Base-by-base conservation (phyloP, 345 rosid species). In the Brassica incana region DNA sequence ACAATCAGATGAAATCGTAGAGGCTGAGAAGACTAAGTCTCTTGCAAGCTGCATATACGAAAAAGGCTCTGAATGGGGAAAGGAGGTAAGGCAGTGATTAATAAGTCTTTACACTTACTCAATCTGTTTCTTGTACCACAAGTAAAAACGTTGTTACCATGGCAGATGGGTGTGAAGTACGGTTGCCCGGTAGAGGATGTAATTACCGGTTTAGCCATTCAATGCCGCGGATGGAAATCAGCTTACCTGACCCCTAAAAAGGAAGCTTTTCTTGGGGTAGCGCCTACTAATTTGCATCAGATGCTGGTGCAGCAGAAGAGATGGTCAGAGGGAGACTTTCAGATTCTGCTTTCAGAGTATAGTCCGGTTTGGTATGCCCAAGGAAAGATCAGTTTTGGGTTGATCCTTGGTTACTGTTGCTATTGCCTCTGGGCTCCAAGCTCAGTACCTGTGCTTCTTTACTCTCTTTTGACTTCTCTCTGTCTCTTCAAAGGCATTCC, bases 141-240 rank as follows among this genome's bases (percentile, higher is more conserved):
- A 32, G 48, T 71, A 35, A 64, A 63, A 64, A 63, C 56, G 7
- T 70, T 67, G 73, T 80, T 52, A 56, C 65, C 14, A n/a, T 80
- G 82, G 76, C 88, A 92, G 97, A 79, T 87, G 81, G 98, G 98
- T 54, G 2, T 92, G 74, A 87, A 78, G 56, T 92, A 92, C 3
- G 97, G 97, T 3, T 86, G 85, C 66, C 84, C 88, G 2, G 91
- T 90, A n/a, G 98, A 94, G 71, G 97, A 94, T 83, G 86, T 91
- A 61, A 90, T 94, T 27, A 92, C 97, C 15, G 98, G 97, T 72
- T 58, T 92, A 48, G 69, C 89, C 14, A 90, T 92, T 65, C 88
- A 90, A 52, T 87, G 92, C 69, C 81, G 77, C 12, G 97, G 97
- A 67, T 89, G 96, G 96, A 88, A 82, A 82, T 86, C 96, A n/a